Evolutionary conservation across 2,329 filamentous ascomycete genomes (phyloP), one percentile per base, ranked within the genome.

Genomic region (Pestalotiopsis sp.): DNA sequence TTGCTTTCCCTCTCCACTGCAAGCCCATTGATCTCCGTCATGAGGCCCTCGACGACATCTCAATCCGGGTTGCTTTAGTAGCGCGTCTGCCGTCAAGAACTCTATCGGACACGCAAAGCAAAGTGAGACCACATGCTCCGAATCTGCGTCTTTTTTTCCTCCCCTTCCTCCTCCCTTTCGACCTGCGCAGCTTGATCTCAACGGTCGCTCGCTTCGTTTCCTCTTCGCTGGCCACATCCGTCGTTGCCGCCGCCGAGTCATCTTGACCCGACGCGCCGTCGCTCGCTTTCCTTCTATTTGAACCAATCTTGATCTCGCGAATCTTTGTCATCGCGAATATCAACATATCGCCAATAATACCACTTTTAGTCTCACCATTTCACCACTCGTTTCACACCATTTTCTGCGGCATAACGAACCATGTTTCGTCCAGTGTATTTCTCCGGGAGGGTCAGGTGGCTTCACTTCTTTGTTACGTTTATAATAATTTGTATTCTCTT

Each of bases 371-470:
- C 17, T 36, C n/a, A 20, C 45, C n/a, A 11, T 52, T 52, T 5
- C 20, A 9, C 20, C 65, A 20, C 40, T 45, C 66, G n/a, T 65
- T 12, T 20, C 40, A n/a, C 17, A 40, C 20, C 59, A 45, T 5
- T 14, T 36, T 27, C 17, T 58, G n/a, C 41, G 14, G 67, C 20
- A 36, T n/a, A 41, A 17, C 45, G 17, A 52, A n/a, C 17, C 45
- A 72, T 72, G 68, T 69, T 72, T 27, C 68, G 70, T 25, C 69
- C 72, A 9, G 65, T 73, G 23, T 62, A 66, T 45, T 67, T 69
- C 14, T 66, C 67, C 17, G 57, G 71, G 63, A 68, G 66, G 25
- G 41, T 45, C n/a, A 58, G 69, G 41, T 68, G 62, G 40, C 65
- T 69, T 6, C 72, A 73, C 49, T 64, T 71, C 31, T 45, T 69